phyloP scores from a whole-genome alignment of 139 green algal species.

The Coelastrella sp. region DNA sequence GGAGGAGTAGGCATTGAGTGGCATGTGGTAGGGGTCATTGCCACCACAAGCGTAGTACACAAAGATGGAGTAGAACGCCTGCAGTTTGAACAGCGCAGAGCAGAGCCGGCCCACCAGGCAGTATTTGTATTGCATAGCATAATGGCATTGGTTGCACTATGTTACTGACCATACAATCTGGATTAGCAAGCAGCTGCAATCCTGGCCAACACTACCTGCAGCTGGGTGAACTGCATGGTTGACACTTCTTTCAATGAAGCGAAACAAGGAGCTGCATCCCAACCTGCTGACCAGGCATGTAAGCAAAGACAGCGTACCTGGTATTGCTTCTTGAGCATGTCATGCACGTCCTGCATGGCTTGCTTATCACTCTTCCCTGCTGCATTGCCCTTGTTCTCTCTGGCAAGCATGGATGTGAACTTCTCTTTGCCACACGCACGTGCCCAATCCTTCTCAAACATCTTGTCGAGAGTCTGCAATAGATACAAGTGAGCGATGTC shows the following conservation, averaged over 20 bases:
- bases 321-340: conserved; percentile 73
- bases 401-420: conserved; percentile 75
- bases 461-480: conserved; percentile 68
- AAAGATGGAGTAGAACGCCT: conserved; percentile 65
- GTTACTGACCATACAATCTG: too few relatives aligned
- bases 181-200: too few relatives aligned
- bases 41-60: conserved; percentile 72
- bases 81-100: not conserved
- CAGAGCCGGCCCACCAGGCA: too few relatives aligned
- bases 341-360: conserved; percentile 70
- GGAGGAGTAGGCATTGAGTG: conserved; percentile 71
- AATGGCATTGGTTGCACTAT: too few relatives aligned
- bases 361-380: conserved; percentile 68
- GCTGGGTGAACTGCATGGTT: too few relatives aligned
- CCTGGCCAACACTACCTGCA: too few relatives aligned
- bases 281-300: too few relatives aligned
- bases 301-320: too few relatives aligned
- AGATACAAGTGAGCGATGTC: too few relatives aligned
- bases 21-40: conserved; percentile 82
- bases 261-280: too few relatives aligned
- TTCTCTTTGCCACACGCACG: conserved; percentile 80
- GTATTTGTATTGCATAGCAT: too few relatives aligned
- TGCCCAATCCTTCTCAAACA: conserved; percentile 82
- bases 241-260: too few relatives aligned
- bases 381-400: conserved; percentile 76